Evolutionary conservation across 345 rosid species (phyloP).

Genomic region (Citrus glauca): DNA sequence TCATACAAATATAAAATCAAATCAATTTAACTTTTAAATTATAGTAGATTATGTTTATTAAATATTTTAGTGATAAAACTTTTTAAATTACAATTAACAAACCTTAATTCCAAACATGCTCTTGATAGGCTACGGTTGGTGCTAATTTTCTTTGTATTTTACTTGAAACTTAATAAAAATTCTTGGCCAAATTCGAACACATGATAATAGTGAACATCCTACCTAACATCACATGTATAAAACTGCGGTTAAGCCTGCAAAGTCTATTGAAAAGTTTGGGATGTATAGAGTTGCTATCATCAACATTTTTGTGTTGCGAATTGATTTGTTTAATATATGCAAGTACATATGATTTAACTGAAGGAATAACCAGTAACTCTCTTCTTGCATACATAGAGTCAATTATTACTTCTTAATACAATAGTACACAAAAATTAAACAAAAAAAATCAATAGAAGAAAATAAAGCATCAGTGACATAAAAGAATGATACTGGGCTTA

Average conservation of each 20-base stretch:
- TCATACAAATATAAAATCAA: no score
- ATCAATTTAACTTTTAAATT: no score
- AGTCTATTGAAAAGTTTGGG: background rate
- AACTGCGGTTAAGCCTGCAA: background rate
- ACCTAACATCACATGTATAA: background rate
- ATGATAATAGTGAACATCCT: background rate
- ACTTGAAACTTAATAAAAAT: background rate
- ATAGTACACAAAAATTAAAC: no score
- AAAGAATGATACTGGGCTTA: background rate
- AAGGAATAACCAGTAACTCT: no score
- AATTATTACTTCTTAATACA: no score
- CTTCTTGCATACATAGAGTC: no score
- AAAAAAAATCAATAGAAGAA: no score
- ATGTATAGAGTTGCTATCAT: background rate
- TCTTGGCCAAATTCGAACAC: background rate
- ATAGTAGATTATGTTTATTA: no score
- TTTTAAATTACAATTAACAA: rapidly evolving
- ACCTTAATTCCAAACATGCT: rapidly evolving
- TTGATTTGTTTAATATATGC: background rate
- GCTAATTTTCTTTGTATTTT: background rate
- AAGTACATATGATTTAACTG: no score
- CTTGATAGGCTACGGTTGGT: no score
- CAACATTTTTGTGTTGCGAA: background rate
- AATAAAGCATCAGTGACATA: no score
- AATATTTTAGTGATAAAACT: no score